Percentiles rank a stretch among this genome's conserved stretches.
phyloP scores from a whole-genome alignment of 495 filamentous ascomycete species.

The Bacidia gigantensis region DNA sequence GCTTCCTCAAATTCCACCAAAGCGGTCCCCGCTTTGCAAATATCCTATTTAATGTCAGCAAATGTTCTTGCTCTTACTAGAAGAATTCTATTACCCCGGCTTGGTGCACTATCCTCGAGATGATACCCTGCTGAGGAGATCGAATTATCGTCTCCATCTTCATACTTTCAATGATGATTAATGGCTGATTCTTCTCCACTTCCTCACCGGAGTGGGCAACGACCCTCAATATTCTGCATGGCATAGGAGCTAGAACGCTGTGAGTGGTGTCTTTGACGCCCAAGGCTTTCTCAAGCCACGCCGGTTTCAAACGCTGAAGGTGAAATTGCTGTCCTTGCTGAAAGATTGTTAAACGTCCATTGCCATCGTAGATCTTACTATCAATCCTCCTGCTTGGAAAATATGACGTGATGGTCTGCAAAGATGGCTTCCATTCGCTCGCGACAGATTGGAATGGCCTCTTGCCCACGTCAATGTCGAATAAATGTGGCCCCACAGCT shows the following conservation, averaged over 20 bases:
- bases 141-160: constrained; percentile 99
- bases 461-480: constrained; percentile 49
- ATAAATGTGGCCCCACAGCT: constrained; percentile 48
- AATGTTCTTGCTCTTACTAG: neutral
- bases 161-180: constrained; percentile 98
- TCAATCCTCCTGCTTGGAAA: constrained; percentile 72
- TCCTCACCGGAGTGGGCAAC: constrained; percentile 66
- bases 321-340: constrained; percentile 69
- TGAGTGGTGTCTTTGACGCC: constrained; percentile 69
- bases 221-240: constrained; percentile 80
- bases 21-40: constrained; percentile 45
- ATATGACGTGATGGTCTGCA: constrained; percentile 36
- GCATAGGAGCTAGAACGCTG: constrained; percentile 85
- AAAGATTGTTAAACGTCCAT: constrained; percentile 53
- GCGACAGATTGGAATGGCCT: constrained; percentile 32
- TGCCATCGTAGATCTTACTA: constrained; percentile 56
- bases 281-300: constrained; percentile 76
- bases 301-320: constrained; percentile 49
- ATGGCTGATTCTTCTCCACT: constrained; percentile 72
- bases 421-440: constrained; percentile 27
- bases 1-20: constrained; percentile 36
- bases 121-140: constrained; percentile 67
- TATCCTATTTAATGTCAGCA: constrained; percentile 27
- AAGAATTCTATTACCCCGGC: constrained; percentile 54
- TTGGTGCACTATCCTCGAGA: constrained; percentile 72